Percentiles rank a stretch among this genome's conserved stretches.
phyloP scores from a whole-genome alignment of 148 eudicot genomes.

The Bassia scoparia region DNA sequence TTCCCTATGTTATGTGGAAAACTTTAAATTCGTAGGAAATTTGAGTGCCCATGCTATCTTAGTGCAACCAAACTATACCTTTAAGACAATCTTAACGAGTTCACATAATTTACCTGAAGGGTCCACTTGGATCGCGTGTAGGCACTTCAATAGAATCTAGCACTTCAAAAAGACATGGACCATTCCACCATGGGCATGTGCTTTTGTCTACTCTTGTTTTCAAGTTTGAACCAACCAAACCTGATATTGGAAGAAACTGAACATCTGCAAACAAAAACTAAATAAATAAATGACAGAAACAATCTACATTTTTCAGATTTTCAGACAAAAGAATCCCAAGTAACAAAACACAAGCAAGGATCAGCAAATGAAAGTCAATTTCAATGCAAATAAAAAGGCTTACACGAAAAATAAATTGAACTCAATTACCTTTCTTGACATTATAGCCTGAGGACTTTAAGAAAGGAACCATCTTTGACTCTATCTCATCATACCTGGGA shows the following conservation, averaged over 20 bases:
- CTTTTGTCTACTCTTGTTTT: slow-evolving; percentile 59
- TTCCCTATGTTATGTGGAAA: no score
- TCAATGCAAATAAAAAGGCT: not conserved
- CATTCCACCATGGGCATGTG: slow-evolving; percentile 84
- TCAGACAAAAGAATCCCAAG: no score
- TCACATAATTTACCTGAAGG: slow-evolving; percentile 52
- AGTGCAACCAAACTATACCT: no score
- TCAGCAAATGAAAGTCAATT: not conserved
- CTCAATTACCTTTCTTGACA: slow-evolving; percentile 80
- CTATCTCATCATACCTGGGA: slow-evolving; percentile 81
- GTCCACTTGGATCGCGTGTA: slow-evolving; percentile 76
- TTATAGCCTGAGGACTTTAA: slow-evolving; percentile 75
- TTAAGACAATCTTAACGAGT: no score
- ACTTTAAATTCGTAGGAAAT: no score
- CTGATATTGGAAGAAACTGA: slow-evolving; percentile 87
- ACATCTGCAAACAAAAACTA: slow-evolving; percentile 55
- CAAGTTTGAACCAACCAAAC: slow-evolving; percentile 70
- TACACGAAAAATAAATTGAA: not conserved
- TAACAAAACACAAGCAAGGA: not conserved
- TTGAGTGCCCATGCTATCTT: no score
- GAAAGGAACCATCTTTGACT: slow-evolving; percentile 82
- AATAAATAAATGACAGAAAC: not conserved
- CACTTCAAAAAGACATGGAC: slow-evolving; percentile 88
- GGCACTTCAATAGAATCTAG: slow-evolving; percentile 82
- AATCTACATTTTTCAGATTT: no score